Percentiles rank a stretch among this genome's conserved stretches.
Evolutionary conservation across 352 stramenopile genomes (phyloP).

Genomic region (Thalassiosira mediterranea): DNA sequence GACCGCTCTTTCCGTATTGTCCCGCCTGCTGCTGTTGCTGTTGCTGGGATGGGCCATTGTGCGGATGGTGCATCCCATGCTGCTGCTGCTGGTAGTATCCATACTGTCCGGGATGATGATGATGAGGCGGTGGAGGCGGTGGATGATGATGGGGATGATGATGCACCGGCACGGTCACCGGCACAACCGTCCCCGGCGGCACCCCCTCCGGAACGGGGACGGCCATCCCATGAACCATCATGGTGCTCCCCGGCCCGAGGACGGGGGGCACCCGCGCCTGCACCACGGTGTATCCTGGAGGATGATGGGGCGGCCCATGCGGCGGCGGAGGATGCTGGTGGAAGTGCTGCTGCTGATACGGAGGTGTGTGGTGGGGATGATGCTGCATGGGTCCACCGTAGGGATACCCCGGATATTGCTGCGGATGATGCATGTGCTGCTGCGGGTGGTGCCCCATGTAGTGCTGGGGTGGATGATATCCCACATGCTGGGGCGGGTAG

Average conservation of each 20-base stretch:
- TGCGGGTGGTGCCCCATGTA: slow-evolving; percentile 11
- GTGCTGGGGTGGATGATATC: slow-evolving; percentile 24
- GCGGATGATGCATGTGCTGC: slow-evolving; percentile 6
- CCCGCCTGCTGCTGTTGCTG: no score
- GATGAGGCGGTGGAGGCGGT: slow-evolving; percentile 11
- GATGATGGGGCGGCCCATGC: slow-evolving; percentile 10
- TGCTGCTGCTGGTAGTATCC: slow-evolving; percentile 11
- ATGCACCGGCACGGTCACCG: no score
- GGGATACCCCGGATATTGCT: slow-evolving; percentile 7
- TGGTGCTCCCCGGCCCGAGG: slow-evolving; percentile 29
- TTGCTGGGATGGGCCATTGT: slow-evolving; percentile 15
- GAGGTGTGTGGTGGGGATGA: slow-evolving; percentile 17
- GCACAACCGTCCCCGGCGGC: no score
- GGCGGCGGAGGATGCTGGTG: slow-evolving; percentile 7
- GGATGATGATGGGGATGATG: slow-evolving; percentile 1
- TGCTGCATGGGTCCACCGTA: slow-evolving; percentile 3
- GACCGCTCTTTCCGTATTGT: slow-evolving; percentile 21
- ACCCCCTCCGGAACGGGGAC: slow-evolving; percentile 30
- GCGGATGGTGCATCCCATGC: slow-evolving; percentile 2
- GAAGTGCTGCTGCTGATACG: slow-evolving; percentile 8
- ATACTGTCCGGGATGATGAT: slow-evolving; percentile 16
- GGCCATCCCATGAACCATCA: slow-evolving; percentile 37
- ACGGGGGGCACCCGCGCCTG: no score
- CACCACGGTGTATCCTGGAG: slow-evolving; percentile 40
- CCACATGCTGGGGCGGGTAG: slow-evolving; percentile 3